phyloP scores from a whole-genome alignment of 805 yeast genomes.

The Cyberlindnera saturnus region DNA sequence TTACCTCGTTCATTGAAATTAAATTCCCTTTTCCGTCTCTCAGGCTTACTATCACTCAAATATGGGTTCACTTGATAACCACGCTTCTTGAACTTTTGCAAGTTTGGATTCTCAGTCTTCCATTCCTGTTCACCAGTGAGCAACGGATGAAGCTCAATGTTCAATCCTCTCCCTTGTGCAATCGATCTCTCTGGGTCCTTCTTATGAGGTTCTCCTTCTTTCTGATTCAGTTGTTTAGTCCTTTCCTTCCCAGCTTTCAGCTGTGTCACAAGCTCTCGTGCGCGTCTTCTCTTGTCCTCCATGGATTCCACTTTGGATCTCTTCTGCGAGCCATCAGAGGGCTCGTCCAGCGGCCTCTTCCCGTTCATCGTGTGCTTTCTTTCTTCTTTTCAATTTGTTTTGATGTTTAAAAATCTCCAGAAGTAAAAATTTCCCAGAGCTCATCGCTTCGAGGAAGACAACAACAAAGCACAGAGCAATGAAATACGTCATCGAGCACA shows the following conservation, averaged over 20 bases:
- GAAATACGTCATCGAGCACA: conserved; percentile 94
- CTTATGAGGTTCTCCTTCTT: background rate
- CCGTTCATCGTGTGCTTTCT: background rate
- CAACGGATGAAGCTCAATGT: conserved; percentile 26
- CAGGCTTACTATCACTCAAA: conserved; percentile 9
- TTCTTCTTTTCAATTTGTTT: background rate
- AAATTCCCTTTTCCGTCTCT: conserved; percentile 33
- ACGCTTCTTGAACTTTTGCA: conserved; percentile 17
- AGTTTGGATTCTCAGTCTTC: conserved; percentile 19
- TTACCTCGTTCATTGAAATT: conserved; percentile 60
- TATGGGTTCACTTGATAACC: conserved; percentile 32
- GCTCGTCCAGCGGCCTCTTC: conserved; percentile 1
- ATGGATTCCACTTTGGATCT: background rate
- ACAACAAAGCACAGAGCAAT: conserved; percentile 26
- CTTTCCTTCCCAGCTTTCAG: conserved; percentile 5
- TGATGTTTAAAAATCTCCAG: background rate
- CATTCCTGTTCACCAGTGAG: conserved; percentile 16
- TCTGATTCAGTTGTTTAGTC: background rate
- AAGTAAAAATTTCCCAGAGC: background rate
- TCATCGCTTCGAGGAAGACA: background rate
- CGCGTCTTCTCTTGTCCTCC: conserved; percentile 6
- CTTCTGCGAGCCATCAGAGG: background rate
- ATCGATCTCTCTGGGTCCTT: background rate
- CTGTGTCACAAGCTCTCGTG: conserved; percentile 8
- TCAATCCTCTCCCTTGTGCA: conserved; percentile 15